phyloP scores from a whole-genome alignment of 2,329 filamentous ascomycete species.

The Aspergillus felis region DNA sequence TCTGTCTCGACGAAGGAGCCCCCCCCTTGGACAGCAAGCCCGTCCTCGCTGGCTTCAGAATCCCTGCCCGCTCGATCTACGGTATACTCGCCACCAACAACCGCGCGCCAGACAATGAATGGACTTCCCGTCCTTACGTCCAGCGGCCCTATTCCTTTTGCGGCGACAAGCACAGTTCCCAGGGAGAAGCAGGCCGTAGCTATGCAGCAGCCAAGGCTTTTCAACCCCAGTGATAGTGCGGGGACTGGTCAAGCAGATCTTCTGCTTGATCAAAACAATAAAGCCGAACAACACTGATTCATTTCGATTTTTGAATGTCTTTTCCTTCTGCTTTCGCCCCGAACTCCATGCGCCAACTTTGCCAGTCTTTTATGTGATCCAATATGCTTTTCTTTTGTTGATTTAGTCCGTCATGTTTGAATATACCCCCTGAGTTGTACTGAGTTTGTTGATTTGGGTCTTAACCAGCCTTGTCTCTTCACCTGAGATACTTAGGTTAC shows the following conservation, averaged over 20 bases:
- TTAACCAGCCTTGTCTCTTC: not conserved
- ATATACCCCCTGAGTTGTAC: constrained; percentile 12
- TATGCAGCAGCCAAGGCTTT: not conserved
- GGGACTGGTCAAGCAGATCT: not conserved
- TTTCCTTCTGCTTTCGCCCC: not conserved
- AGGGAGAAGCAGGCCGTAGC: not conserved
- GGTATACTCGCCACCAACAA: constrained; percentile 27
- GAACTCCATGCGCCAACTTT: not conserved
- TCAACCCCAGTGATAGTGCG: not conserved
- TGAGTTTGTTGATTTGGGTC: not conserved
- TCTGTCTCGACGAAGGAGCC: constrained; percentile 2
- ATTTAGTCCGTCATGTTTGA: constrained; percentile 1
- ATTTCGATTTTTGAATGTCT: not conserved
- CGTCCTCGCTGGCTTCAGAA: constrained; percentile 26
- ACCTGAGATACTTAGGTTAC: not conserved
- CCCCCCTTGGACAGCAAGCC: constrained; percentile 5
- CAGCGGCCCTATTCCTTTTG: constrained; percentile 43
- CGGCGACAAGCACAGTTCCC: constrained; percentile 9
- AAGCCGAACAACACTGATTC: not conserved
- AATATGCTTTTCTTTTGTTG: not conserved
- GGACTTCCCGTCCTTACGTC: constrained; percentile 50
- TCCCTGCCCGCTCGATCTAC: constrained; percentile 13
- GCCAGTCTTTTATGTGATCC: not conserved
- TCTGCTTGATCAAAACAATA: not conserved
- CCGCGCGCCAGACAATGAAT: constrained; percentile 33